A percentile compares a stretch with the other conserved stretches of the same genome.
Evolutionary conservation across 345 rosid species (phyloP).

Genomic region (Salix brachista): DNA sequence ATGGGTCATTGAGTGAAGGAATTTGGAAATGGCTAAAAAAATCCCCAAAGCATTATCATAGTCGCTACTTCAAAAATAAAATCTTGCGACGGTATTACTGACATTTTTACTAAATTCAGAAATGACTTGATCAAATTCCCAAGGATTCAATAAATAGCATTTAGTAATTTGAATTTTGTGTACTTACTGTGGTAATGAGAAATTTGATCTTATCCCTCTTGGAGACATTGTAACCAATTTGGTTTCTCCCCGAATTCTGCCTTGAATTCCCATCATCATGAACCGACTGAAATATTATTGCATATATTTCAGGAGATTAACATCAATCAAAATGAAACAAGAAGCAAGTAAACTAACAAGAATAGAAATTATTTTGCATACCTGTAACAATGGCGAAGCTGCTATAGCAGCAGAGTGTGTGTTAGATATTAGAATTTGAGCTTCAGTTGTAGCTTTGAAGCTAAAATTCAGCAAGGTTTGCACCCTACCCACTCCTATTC

Average conservation of each 20-base stretch:
- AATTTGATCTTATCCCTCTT: constrained; percentile 63
- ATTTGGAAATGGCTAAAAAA: too few relatives aligned
- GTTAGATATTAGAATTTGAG: constrained; percentile 8
- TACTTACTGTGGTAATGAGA: constrained; percentile 67
- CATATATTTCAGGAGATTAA: background rate
- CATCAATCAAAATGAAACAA: background rate
- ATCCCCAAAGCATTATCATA: too few relatives aligned
- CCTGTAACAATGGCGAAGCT: constrained; percentile 15
- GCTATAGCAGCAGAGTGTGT: constrained; percentile 4
- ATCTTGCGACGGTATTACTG: background rate
- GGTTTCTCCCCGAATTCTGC: constrained; percentile 29
- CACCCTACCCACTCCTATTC: constrained; percentile 12
- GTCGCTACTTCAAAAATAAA: too few relatives aligned
- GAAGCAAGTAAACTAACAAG: background rate
- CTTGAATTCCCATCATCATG: constrained; percentile 16
- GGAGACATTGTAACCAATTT: constrained; percentile 60
- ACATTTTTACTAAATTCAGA: background rate
- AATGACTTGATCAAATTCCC: background rate
- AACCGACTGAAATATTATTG: background rate
- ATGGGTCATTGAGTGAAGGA: background rate
- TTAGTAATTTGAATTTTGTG: background rate
- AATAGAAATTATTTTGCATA: background rate
- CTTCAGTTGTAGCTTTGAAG: constrained; percentile 14
- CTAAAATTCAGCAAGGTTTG: constrained; percentile 7
- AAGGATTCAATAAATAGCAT: background rate